Conservation (phyloP, 116 monocot species). For the Thalassia testudinum region DNA sequence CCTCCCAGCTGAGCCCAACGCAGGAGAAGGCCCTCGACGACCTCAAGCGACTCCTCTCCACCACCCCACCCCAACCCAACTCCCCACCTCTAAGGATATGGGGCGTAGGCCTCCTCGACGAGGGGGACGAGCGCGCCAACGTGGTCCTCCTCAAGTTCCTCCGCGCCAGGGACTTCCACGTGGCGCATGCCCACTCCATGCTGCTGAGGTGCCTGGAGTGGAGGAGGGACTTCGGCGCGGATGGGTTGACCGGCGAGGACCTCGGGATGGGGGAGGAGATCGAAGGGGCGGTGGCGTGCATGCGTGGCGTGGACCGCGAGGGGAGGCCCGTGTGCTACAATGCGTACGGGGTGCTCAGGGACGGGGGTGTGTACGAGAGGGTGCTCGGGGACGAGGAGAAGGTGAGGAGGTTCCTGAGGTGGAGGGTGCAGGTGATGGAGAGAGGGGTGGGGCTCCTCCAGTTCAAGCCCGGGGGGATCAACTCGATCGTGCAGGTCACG, state of each 20-base stretch:
- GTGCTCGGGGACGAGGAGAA: conserved; percentile 58
- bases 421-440: conserved; percentile 94
- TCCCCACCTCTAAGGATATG: conserved; percentile 19
- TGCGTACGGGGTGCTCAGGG: conserved; percentile 30
- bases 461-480: conserved; percentile 10
- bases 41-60: conserved; percentile 34
- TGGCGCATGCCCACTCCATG: conserved; percentile 42
- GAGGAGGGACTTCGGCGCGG: conserved; percentile 34
- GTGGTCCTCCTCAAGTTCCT: conserved; percentile 75
- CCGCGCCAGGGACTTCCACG: conserved; percentile 47
- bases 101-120: conserved; percentile 55
- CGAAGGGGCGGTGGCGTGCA: conserved; percentile 16
- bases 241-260: conserved; percentile 26
- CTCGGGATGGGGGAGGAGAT: conserved; percentile 19
- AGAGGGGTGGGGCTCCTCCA: conserved; percentile 24
- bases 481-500: conserved; percentile 76
- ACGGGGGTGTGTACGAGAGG: conserved; percentile 21
- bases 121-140: conserved; percentile 29
- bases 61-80: conserved; percentile 1
- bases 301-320: conserved; percentile 36
- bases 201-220: conserved; percentile 37
- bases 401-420: conserved; percentile 56
- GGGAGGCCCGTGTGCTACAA: conserved; percentile 70
- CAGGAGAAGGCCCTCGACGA: conserved; percentile 53
- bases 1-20: conserved; percentile 27